Conservation (phyloP, 192 early-diverging fungal species). For the Kappamyces sp. region DNA sequence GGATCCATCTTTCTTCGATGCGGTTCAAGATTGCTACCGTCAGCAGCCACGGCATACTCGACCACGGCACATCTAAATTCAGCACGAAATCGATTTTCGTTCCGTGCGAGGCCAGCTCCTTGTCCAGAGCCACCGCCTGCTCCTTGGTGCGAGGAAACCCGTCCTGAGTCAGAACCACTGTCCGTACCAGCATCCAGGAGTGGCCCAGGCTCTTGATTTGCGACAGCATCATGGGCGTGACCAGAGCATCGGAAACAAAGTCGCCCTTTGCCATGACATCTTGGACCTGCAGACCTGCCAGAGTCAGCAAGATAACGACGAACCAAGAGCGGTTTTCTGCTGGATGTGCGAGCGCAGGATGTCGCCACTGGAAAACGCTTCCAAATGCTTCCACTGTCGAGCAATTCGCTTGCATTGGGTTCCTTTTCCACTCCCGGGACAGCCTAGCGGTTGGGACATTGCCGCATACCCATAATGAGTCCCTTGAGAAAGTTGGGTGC, state of each 20-base stretch:
- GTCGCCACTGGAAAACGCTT: constrained; percentile 80
- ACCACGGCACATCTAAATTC: constrained; percentile 85
- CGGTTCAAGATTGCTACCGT: constrained; percentile 74
- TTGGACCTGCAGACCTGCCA: constrained; percentile 49
- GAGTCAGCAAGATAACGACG: constrained; percentile 16
- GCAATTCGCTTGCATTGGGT: constrained; percentile 79
- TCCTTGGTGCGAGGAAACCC: constrained; percentile 78
- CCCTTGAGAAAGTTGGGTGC: too few species aligned
- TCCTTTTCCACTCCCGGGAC: constrained; percentile 78
- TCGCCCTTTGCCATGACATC: constrained; percentile 36
- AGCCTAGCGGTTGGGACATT: not conserved
- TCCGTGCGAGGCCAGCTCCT: constrained; percentile 40
- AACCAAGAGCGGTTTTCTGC: constrained; percentile 5
- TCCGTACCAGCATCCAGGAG: not conserved
- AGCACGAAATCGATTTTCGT: constrained; percentile 79
- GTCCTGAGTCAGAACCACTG: constrained; percentile 24
- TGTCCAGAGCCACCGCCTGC: constrained; percentile 74
- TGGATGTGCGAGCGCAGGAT: constrained; percentile 79
- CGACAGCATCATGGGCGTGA: constrained; percentile 32
- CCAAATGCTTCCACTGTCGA: constrained; percentile 54
- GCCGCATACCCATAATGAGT: too few species aligned
- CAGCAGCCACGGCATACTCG: constrained; percentile 17
- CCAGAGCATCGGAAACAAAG: constrained; percentile 68
- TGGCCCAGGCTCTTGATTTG: not conserved
- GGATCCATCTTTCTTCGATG: constrained; percentile 90